Evolutionary conservation across 2,329 filamentous ascomycete species (phyloP).

Genomic region (Coleophoma cylindrospora): DNA sequence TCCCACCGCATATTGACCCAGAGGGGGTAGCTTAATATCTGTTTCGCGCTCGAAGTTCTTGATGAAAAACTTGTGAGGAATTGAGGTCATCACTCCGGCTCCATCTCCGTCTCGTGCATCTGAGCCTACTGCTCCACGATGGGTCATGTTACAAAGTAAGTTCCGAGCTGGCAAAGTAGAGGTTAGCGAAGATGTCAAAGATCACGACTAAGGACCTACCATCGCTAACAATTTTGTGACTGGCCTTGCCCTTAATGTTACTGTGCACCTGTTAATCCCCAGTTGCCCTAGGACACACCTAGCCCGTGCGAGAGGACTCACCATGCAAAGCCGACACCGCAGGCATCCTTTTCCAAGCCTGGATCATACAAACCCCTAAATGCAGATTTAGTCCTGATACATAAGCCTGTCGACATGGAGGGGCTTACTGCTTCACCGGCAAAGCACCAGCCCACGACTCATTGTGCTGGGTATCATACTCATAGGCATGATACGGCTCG

Average conservation of each 20-base stretch:
- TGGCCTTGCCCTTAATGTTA: conserved; percentile 94
- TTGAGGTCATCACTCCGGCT: conserved; percentile 98
- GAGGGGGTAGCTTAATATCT: conserved; percentile 77
- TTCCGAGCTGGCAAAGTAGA: conserved; percentile 61
- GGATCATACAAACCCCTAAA: conserved; percentile 85
- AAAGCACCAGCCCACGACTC: conserved; percentile 88
- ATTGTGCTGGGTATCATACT: conserved; percentile 84
- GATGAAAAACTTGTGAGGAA: conserved; percentile 96
- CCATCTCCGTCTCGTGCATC: conserved; percentile 97
- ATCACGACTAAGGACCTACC: conserved; percentile 44
- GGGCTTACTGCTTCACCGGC: conserved; percentile 79
- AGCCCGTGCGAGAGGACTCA: conserved; percentile 39
- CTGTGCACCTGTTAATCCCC: conserved; percentile 35
- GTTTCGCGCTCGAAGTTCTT: conserved; percentile 96
- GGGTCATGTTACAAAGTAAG: conserved; percentile 99
- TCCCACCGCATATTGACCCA: conserved; percentile 92
- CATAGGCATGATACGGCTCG: conserved; percentile 64
- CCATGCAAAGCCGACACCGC: conserved; percentile 98
- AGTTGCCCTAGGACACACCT: no score
- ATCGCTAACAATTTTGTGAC: conserved; percentile 99
- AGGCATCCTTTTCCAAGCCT: conserved; percentile 95
- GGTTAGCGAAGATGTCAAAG: conserved; percentile 24
- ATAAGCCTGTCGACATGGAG: not conserved
- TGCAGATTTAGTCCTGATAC: conserved; percentile 4
- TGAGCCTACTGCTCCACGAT: conserved; percentile 95